phyloP scores from a whole-genome alignment of 495 filamentous ascomycete genomes.

The Aeminium ludgeri region DNA sequence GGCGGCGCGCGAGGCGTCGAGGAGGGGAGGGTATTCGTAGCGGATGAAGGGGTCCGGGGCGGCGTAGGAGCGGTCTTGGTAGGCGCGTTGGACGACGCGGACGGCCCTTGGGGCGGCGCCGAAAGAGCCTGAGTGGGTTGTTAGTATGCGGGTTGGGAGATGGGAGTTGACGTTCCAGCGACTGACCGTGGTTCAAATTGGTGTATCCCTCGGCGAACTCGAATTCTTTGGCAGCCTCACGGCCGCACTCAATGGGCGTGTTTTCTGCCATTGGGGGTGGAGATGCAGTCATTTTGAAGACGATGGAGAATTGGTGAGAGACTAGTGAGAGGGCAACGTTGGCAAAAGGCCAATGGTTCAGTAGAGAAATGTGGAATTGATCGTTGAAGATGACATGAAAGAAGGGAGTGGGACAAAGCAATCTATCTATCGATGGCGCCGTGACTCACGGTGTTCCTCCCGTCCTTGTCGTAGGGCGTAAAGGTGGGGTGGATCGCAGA shows the following conservation, averaged over 20 bases:
- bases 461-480: no score
- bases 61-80: slow-evolving; percentile 44
- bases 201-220: slow-evolving; percentile 47
- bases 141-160: slow-evolving; percentile 1
- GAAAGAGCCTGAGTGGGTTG: slow-evolving; percentile 45
- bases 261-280: no score
- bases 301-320: no score
- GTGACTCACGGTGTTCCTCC: no score
- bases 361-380: no score
- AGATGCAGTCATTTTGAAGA: no score
- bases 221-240: slow-evolving; percentile 51
- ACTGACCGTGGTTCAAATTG: slow-evolving; percentile 67
- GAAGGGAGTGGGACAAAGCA: no score
- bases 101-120: slow-evolving; percentile 53
- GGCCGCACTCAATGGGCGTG: slow-evolving; percentile 26
- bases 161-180: slow-evolving; percentile 2
- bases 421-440: no score
- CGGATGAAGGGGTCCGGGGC: slow-evolving; percentile 59
- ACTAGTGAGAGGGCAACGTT: no score
- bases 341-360: no score
- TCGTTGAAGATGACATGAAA: no score
- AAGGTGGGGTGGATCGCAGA: no score
- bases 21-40: slow-evolving; percentile 35
- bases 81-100: slow-evolving; percentile 36
- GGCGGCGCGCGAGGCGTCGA: slow-evolving; percentile 46